These are phyloP conservation scores for Copromyces sp. DNA, from an alignment of 495 filamentous ascomycete species.

Conservation along the genomic window DNA sequence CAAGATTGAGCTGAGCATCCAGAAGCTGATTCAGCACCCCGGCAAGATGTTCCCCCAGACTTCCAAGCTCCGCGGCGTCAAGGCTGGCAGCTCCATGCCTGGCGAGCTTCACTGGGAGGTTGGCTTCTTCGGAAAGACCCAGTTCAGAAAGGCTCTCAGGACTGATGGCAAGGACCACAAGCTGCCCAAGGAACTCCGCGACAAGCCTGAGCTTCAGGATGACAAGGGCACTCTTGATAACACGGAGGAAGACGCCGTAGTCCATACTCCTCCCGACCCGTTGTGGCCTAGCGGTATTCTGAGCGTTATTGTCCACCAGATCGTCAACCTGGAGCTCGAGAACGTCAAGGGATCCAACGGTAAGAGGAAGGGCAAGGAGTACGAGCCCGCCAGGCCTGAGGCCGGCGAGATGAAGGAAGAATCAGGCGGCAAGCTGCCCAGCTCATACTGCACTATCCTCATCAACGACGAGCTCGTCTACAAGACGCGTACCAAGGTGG, in stretches of 20 bases:
- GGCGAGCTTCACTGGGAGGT: conserved; percentile 94
- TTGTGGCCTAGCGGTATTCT: conserved; percentile 86
- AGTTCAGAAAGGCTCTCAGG: conserved; percentile 68
- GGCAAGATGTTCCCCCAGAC: conserved; percentile 85
- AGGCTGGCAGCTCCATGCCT: conserved; percentile 79
- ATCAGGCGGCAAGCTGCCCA: conserved; percentile 64
- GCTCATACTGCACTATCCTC: conserved; percentile 82
- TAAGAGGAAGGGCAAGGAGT: conserved; percentile 70
- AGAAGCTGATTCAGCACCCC: conserved; percentile 88
- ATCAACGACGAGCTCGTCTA: conserved; percentile 88
- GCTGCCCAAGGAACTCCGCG: conserved; percentile 59
- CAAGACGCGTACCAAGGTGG: conserved; percentile 80
- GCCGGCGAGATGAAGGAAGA: conserved; percentile 79
- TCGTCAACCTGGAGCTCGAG: conserved; percentile 82
- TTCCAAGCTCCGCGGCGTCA: conserved; percentile 72
- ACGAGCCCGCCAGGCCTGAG: conserved; percentile 75
- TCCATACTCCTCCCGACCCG: conserved; percentile 85
- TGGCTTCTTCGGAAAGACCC: conserved; percentile 83
- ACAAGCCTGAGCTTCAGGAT: conserved; percentile 73
- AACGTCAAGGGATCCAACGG: conserved; percentile 64
- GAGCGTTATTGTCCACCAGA: conserved; percentile 79
- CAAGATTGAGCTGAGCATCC: conserved; percentile 85
- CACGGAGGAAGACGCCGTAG: conserved; percentile 68
- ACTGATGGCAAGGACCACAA: conserved; percentile 77
- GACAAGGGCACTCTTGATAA: conserved; percentile 73